Evolutionary conservation across 73 alveolate genomes (phyloP).

Genomic region (Paramecium bursaria): DNA sequence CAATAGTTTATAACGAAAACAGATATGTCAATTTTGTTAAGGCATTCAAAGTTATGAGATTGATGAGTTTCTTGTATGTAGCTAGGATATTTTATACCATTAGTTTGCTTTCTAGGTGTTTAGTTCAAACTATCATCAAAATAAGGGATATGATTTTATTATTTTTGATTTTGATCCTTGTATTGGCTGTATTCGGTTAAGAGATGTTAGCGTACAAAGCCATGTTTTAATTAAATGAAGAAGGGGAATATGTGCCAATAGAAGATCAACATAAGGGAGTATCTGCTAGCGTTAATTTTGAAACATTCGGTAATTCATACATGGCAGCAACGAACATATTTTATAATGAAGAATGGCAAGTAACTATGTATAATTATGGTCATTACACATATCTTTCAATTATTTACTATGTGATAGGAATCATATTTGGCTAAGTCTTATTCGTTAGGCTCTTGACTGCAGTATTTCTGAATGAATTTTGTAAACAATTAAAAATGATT

Average conservation of each 20-base stretch:
- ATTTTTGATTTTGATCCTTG: background rate
- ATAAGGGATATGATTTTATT: conserved; percentile 43
- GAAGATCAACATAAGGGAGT: background rate
- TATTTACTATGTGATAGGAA: conserved; percentile 43
- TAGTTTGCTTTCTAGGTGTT: conserved; percentile 36
- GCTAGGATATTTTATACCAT: conserved; percentile 35
- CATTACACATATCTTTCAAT: conserved; percentile 14
- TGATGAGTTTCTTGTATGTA: conserved; percentile 34
- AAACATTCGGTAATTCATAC: background rate
- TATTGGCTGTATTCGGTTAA: conserved; percentile 23
- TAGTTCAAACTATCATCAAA: conserved; percentile 12
- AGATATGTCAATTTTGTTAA: conserved; percentile 28
- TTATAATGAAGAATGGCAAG: conserved; percentile 60
- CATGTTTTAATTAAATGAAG: background rate
- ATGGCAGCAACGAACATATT: conserved; percentile 33
- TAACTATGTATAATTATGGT: conserved; percentile 59
- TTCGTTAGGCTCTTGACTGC: conserved; percentile 65
- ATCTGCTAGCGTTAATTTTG: conserved; percentile 14
- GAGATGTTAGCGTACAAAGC: conserved; percentile 52
- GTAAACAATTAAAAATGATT: conserved; percentile 41
- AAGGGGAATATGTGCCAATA: background rate
- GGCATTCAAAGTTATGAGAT: conserved; percentile 43
- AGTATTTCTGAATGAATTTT: conserved; percentile 61
- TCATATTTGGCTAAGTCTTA: conserved; percentile 49
- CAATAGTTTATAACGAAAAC: background rate